Conservation (phyloP, 768 basidiomycete genomes). For the Terana coerulea region DNA sequence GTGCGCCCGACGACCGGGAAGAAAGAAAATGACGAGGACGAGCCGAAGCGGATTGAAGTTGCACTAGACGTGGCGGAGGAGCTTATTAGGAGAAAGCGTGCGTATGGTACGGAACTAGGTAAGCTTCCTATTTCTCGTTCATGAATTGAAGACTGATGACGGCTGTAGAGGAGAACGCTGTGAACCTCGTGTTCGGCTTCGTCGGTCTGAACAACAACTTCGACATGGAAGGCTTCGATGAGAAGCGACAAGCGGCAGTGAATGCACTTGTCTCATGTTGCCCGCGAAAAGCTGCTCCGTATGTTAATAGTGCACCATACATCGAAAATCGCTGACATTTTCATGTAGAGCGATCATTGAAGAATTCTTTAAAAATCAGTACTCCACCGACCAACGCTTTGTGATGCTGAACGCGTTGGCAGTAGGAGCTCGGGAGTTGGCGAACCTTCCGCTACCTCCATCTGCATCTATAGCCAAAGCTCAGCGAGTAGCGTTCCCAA, state of each 20-base stretch:
- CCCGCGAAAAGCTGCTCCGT: slow-evolving; percentile 81
- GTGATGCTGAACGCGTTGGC: slow-evolving; percentile 85
- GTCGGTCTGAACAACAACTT: slow-evolving; percentile 79
- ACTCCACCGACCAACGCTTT: slow-evolving; percentile 82
- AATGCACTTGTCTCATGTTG: slow-evolving; percentile 78
- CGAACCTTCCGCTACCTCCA: slow-evolving; percentile 36
- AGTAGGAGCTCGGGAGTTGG: slow-evolving; percentile 81
- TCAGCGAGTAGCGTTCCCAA: slow-evolving; percentile 61
- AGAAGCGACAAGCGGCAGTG: slow-evolving; percentile 70
- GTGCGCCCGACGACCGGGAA: slow-evolving; percentile 58
- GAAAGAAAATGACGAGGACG: slow-evolving; percentile 53
- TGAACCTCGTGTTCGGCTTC: slow-evolving; percentile 71
- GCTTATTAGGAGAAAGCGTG: slow-evolving; percentile 77
- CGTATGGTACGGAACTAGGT: slow-evolving; percentile 90
- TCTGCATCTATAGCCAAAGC: slow-evolving; percentile 31
- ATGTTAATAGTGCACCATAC: slow-evolving; percentile 30
- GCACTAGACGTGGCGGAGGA: slow-evolving; percentile 77
- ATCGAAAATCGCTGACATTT: neutral
- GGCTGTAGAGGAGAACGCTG: slow-evolving; percentile 82
- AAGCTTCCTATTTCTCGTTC: slow-evolving; percentile 21
- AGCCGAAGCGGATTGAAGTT: slow-evolving; percentile 77
- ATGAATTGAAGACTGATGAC: neutral
- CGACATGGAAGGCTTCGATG: slow-evolving; percentile 75
- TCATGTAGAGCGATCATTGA: slow-evolving; percentile 70
- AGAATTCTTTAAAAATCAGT: slow-evolving; percentile 92